Conservation (phyloP, 2,329 filamentous ascomycete genomes). For the Sporothrix sp. region DNA sequence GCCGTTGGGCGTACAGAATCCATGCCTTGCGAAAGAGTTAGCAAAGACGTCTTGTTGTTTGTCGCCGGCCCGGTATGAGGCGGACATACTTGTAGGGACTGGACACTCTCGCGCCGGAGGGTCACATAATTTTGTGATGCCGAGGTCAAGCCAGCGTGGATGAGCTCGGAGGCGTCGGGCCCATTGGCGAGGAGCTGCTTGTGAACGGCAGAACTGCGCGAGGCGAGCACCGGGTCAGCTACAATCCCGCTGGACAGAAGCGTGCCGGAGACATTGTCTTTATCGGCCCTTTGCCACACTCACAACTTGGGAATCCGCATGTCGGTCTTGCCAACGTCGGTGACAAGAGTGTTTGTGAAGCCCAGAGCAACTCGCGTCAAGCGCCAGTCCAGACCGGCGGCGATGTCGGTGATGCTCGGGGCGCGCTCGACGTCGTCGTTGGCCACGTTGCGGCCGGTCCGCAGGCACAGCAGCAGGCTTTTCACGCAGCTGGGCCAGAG, state of each 20-base stretch:
- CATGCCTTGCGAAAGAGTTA: constrained; percentile 45
- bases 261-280: no score
- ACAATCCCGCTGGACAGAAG: no score
- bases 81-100: constrained; percentile 47
- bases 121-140: constrained; percentile 17
- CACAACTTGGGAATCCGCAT: constrained; percentile 48
- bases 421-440: constrained; percentile 38
- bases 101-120: constrained; percentile 46
- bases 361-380: constrained; percentile 52
- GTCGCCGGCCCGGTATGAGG: background rate
- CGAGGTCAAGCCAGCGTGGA: constrained; percentile 25
- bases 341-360: constrained; percentile 54
- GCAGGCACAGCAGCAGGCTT: constrained; percentile 53
- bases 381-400: constrained; percentile 36
- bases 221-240: background rate
- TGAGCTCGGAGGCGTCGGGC: constrained; percentile 38
- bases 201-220: constrained; percentile 31
- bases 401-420: constrained; percentile 33
- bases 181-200: constrained; percentile 42
- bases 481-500: constrained; percentile 57
- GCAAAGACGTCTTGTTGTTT: background rate
- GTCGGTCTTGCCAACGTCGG: constrained; percentile 60
- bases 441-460: constrained; percentile 34
- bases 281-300: no score
- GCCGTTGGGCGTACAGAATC: constrained; percentile 62